Base-by-base conservation (phyloP, 306 rosid species). In the Prunus mira region DNA sequence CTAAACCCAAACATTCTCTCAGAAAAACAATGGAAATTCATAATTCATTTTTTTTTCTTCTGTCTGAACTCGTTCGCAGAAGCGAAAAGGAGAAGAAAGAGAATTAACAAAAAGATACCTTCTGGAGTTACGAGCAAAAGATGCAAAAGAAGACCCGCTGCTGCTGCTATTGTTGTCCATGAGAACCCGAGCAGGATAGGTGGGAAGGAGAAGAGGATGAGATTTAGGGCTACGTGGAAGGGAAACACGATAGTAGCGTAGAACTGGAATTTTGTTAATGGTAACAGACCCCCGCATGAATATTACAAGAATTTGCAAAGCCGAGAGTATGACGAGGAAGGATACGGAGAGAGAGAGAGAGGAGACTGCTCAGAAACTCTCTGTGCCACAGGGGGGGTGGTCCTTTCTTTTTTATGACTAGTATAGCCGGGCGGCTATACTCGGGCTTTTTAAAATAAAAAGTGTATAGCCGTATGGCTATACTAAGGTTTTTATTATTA, bases 271-370 rank as follows among this genome's bases (percentile, higher is more conserved):
- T 77, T 54, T 41, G 69, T 47, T 66, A 46, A 50, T 18, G 72
- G 72, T 75, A 25, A 69, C 76, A 0, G 88, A 82, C 65, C 82
- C 80, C 81, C 77, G 79, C 96, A 87, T 78, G 66, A 76, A 80
- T 71, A 3, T 62, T 2, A 15, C 30, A 4, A 32, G 18, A 20
- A 32, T 32, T 0, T 14, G 18, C 55, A n/a, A 3, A 1, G n/a
- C 14, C 38, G 38, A 14, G n/a, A 45, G 13, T 11, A 47, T 47
- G 22, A 15, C 3, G 69, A 64, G 34, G 66, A 27, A 58, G 27
- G 61, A 22, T 5, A 38, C 43, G 2, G 25, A 24, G 25, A 12
- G 38, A 24, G 32, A 3, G 4, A 52, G 57, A 52, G 52, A 38
- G 9, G 43, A 38, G 43, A 38, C 43, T 38, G 52, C 52, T 14